phyloP scores from a whole-genome alignment of 2,329 filamentous ascomycete species.

The Phyllosticta paracitricarpa region DNA sequence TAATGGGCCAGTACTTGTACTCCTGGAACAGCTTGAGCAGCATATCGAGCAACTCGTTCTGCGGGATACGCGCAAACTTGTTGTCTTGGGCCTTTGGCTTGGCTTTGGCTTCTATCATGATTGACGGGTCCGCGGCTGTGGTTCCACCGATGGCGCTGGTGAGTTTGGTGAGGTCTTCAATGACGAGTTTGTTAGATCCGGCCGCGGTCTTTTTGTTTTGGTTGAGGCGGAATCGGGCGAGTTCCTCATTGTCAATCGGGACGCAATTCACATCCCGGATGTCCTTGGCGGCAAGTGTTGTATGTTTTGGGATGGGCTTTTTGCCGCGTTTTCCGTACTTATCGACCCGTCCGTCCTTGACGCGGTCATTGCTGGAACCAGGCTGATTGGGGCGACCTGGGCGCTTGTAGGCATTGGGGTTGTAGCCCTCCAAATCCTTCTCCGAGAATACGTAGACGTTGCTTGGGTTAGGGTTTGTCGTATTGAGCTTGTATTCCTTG shows the following conservation, averaged over 20 bases:
- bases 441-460: constrained; percentile 93
- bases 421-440: constrained; percentile 76
- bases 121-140: constrained; percentile 36
- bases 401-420: constrained; percentile 23
- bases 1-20: constrained; percentile 92
- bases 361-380: constrained; percentile 14
- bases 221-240: constrained; percentile 1
- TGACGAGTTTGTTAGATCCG: constrained; percentile 3
- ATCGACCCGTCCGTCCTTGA: constrained; percentile 4
- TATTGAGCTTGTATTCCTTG: constrained; percentile 75
- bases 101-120: constrained; percentile 31
- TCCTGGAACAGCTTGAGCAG: constrained; percentile 76
- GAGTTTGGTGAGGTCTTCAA: constrained; percentile 7
- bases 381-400: constrained; percentile 16
- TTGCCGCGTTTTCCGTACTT: not conserved
- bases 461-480: constrained; percentile 54
- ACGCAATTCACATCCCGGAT: constrained; percentile 43
- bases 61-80: constrained; percentile 83
- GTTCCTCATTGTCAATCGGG: constrained; percentile 23
- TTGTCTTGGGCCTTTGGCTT: constrained; percentile 54
- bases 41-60: constrained; percentile 76
- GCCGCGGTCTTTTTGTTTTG: constrained; percentile 4
- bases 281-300: constrained; percentile 47
- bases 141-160: constrained; percentile 9
- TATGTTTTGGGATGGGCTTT: constrained; percentile 14